Percentiles rank a stretch among this genome's conserved stretches.
phyloP scores from a whole-genome alignment of 2,329 filamentous ascomycete genomes.

The Grosmannia huntii region DNA sequence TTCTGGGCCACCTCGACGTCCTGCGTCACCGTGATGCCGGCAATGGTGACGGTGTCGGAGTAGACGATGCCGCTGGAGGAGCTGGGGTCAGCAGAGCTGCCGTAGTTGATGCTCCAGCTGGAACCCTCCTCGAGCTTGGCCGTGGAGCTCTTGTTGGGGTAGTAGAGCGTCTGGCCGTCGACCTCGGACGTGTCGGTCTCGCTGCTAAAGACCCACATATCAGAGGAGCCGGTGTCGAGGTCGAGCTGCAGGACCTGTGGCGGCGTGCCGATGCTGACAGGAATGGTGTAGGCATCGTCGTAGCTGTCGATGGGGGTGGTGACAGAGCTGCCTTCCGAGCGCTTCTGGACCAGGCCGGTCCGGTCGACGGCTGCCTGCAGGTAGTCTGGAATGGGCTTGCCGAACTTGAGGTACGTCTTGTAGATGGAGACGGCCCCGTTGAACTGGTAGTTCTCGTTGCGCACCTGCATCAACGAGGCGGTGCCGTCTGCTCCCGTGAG shows the following conservation, averaged over 20 bases:
- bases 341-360: slow-evolving; percentile 8
- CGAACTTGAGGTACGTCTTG: slow-evolving; percentile 27
- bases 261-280: slow-evolving; percentile 44
- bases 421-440: slow-evolving; percentile 21
- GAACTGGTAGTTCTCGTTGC: slow-evolving; percentile 22
- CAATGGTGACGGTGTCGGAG: slow-evolving; percentile 28
- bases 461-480: slow-evolving; percentile 26
- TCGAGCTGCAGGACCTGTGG: slow-evolving; percentile 45
- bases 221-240: slow-evolving; percentile 55
- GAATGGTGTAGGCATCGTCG: slow-evolving; percentile 39
- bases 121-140: slow-evolving; percentile 19
- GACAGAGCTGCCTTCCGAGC: slow-evolving; percentile 19
- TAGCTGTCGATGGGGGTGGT: slow-evolving; percentile 30
- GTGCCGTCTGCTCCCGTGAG: slow-evolving; percentile 22
- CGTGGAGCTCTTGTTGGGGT: slow-evolving; percentile 24
- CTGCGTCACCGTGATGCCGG: slow-evolving; percentile 28
- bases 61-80: slow-evolving; percentile 29
- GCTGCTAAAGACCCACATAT: slow-evolving; percentile 40
- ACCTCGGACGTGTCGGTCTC: slow-evolving; percentile 20
- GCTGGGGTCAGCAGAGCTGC: slow-evolving; percentile 21
- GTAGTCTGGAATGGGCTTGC: slow-evolving; percentile 20
- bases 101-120: slow-evolving; percentile 28
- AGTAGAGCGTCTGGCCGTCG: slow-evolving; percentile 25
- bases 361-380: slow-evolving; percentile 20
- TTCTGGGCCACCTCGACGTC: slow-evolving; percentile 29